A percentile compares a stretch with the other conserved stretches of the same genome.
These are phyloP conservation scores for Chytriomyces sp. DNA, from an alignment of 192 early-diverging fungal genomes.

Conservation along the genomic window DNA sequence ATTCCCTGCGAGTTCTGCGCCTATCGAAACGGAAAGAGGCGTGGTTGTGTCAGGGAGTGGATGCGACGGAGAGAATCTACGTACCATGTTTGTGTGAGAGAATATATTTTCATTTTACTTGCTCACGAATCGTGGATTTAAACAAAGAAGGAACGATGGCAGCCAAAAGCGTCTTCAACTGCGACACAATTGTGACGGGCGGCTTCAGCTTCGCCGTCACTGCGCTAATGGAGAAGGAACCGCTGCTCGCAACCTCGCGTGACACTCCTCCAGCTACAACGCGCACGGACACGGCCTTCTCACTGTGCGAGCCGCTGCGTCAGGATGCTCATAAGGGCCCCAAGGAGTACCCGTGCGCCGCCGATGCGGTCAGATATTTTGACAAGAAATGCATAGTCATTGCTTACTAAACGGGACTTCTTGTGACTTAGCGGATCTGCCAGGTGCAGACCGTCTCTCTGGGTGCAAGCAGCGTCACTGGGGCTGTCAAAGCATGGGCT, in stretches of 20 bases:
- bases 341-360: neutral
- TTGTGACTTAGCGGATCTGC: neutral
- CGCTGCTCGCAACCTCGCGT: neutral
- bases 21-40: constrained; percentile 17
- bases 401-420: neutral
- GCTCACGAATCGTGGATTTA: too few species aligned
- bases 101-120: constrained; percentile 4
- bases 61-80: neutral
- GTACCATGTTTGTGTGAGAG: neutral
- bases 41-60: neutral
- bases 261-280: constrained; percentile 18
- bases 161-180: neutral
- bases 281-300: neutral
- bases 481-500: neutral
- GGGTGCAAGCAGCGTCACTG: neutral
- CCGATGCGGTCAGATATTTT: neutral
- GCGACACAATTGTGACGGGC: neutral
- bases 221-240: neutral
- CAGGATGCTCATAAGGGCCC: neutral
- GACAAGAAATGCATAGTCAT: neutral
- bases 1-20: constrained; percentile 84
- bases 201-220: constrained; percentile 21
- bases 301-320: neutral
- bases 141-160: neutral
- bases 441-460: neutral